A percentile compares a stretch with the other conserved stretches of the same genome.
These are phyloP conservation scores for Venturia aucupariae DNA, from an alignment of 2,329 filamentous ascomycete species.

Conservation along the genomic window DNA sequence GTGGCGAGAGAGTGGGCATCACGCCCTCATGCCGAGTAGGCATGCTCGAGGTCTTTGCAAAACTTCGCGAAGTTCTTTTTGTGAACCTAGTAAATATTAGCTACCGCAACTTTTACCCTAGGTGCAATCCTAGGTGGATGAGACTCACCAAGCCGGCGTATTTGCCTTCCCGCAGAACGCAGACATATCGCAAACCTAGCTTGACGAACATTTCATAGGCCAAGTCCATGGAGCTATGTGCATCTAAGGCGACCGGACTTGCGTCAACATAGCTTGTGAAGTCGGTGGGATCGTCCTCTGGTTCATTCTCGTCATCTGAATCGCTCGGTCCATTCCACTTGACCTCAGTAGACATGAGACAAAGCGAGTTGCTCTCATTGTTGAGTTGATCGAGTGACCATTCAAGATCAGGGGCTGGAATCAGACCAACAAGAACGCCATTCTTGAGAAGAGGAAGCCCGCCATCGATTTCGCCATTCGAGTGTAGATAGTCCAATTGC, in stretches of 20 bases:
- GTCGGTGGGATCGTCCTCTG: constrained; percentile 62
- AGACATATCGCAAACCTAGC: constrained; percentile 84
- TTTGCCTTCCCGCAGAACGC: constrained; percentile 72
- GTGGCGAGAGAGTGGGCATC: neutral
- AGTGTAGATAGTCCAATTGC: constrained; percentile 75
- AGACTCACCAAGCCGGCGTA: constrained; percentile 75
- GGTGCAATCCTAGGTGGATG: too few relatives aligned
- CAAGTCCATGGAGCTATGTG: constrained; percentile 82
- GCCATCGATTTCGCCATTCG: constrained; percentile 82
- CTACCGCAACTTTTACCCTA: neutral
- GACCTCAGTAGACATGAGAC: constrained; percentile 67
- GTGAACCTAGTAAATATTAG: constrained; percentile 53
- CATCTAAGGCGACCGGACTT: constrained; percentile 81
- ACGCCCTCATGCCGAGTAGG: neutral
- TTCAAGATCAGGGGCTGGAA: constrained; percentile 88
- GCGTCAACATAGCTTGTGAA: constrained; percentile 90
- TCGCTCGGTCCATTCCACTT: constrained; percentile 37
- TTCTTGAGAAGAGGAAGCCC: constrained; percentile 79
- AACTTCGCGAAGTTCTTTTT: constrained; percentile 97
- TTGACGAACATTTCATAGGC: constrained; percentile 97
- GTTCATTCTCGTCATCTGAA: constrained; percentile 34
- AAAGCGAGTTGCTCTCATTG: constrained; percentile 64
- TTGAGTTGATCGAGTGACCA: constrained; percentile 79
- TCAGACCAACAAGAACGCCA: constrained; percentile 74
- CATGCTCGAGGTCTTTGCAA: constrained; percentile 64